Base-by-base conservation (phyloP, 495 filamentous ascomycete genomes). In the Podospora pseudoanserina region DNA sequence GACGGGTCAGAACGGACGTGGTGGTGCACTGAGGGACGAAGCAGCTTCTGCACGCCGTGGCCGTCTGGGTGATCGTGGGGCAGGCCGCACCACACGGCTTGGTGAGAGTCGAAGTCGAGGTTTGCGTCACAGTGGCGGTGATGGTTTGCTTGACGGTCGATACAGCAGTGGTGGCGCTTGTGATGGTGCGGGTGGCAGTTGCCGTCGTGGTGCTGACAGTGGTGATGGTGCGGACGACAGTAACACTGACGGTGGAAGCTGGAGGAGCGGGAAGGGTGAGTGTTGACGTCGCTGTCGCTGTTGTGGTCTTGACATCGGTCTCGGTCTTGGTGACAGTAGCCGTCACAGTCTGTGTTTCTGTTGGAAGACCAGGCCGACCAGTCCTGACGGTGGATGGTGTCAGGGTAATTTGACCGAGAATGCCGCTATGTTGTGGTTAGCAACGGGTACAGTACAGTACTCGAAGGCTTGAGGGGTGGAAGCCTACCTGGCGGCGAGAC, bases 1-100 rank as follows among this genome's bases (percentile, higher is more conserved):
- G 71, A 56, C 64, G 39, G 0, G 74, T 73, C 7, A 76, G 66
- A 3, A 67, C 67, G 23, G 27, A 18, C 16, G 74, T 76, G n/a
- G 66, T 69, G 39, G 75, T 75, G 74, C 74, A 76, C 60, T 68
- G 67, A 18, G 75, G 75, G 19, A 76, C 67, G 18, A 76, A 62
- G 72, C 74, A 77, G 19, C 65, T 60, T 11, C 53, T 27, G 72
- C 74, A 77, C 2, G 75, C 75, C 2, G 74, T 77, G 0, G 70
- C 71, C 0, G 75, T 77, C 13, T 60, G 49, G 0, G 73, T 75
- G 65, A 75, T 64, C 28, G 73, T 75, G 1, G 73, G 73, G 68
- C 73, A 75, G 19, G 60, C 55, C 0, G 67, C 66, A 0, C 49
- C 28, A 60, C 68, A 73, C 5, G 70, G 27, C 23, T 69, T 62